Conservation (phyloP, 345 rosid species). For the Microthlaspi erraticum region DNA sequence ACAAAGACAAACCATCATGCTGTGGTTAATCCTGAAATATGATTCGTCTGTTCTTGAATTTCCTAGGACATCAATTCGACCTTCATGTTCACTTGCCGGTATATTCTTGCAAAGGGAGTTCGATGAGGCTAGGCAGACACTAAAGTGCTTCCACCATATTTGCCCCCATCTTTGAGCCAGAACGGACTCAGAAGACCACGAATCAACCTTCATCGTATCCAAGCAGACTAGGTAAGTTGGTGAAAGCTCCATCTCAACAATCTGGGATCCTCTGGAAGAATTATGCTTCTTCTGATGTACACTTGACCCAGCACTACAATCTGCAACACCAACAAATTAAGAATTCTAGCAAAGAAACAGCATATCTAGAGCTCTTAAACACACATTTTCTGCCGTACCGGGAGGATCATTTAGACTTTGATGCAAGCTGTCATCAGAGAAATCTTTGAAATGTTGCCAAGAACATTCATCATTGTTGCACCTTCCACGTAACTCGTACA, state of each 20-base stretch:
- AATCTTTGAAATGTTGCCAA: slow-evolving; percentile 85
- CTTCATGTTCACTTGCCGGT: slow-evolving; percentile 60
- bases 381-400: slow-evolving; percentile 45
- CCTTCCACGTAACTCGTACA: slow-evolving; percentile 94
- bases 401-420: slow-evolving; percentile 47
- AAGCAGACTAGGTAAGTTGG: slow-evolving; percentile 82
- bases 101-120: slow-evolving; percentile 56
- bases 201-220: slow-evolving; percentile 69
- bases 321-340: slow-evolving; percentile 53
- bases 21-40: slow-evolving; percentile 66
- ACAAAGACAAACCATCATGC: slow-evolving; percentile 69
- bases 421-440: slow-evolving; percentile 46
- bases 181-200: slow-evolving; percentile 54
- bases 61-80: slow-evolving; percentile 71
- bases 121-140: slow-evolving; percentile 65
- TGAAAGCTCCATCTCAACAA: slow-evolving; percentile 42
- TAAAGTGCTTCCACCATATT: slow-evolving; percentile 77
- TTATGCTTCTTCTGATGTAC: slow-evolving; percentile 40
- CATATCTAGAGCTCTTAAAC: slow-evolving; percentile 13
- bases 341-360: slow-evolving; percentile 21
- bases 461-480: slow-evolving; percentile 94
- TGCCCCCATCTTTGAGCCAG: slow-evolving; percentile 58
- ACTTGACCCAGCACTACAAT: slow-evolving; percentile 48
- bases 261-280: slow-evolving; percentile 47
- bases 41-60: slow-evolving; percentile 63